Base-by-base conservation (phyloP, 176 grass and related monocot species). In the Typha latifolia region DNA sequence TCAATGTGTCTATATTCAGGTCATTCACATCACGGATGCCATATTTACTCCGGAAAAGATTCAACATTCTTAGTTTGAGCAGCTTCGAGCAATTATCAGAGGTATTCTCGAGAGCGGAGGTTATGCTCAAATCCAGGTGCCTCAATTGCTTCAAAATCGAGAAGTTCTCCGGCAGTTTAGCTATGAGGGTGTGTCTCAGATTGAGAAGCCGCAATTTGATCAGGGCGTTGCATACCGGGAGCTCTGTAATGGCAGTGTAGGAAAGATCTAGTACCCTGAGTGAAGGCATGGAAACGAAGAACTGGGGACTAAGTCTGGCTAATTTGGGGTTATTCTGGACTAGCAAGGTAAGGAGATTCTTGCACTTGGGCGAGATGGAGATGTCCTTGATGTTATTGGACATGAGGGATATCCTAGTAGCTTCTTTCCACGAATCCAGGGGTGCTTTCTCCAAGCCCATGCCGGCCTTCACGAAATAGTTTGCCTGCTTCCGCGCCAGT, bases 251-350 rank as follows among this genome's bases (percentile, higher is more conserved):
- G 63, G 77, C 73, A 43, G 90, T 95, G 53, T 82, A 68, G 18
- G 90, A 95, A 72, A 95, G 91, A 66, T 95, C 91, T 2, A 95
- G 86, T 16, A 90, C 91, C 63, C 57, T 90, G 70, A 95, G 85
- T 9, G 69, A 72, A 0, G 81, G 66, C 81, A 87, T 84, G 43
- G 11, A 82, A 47, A 31, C 82, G 49, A 95, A 90, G 69, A 95
- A 85, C 4, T 26, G 64, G 26, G 51, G 51, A 32, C 76, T 43
- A 21, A 95, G 79, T 16, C 65, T 82, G 53, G 77, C 66, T 55
- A 95, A 71, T 31, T 82, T 82, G 61, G 83, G 69, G 47, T 95
- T 95, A 65, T 90, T 84, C 62, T 95, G 91, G 50, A 87, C 61
- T 47, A 95, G 49, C 27, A 95, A 50, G 13, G 86, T 95, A 14